Base-by-base conservation (phyloP, 805 yeast genomes). In the Pichia gijzeniarum region DNA sequence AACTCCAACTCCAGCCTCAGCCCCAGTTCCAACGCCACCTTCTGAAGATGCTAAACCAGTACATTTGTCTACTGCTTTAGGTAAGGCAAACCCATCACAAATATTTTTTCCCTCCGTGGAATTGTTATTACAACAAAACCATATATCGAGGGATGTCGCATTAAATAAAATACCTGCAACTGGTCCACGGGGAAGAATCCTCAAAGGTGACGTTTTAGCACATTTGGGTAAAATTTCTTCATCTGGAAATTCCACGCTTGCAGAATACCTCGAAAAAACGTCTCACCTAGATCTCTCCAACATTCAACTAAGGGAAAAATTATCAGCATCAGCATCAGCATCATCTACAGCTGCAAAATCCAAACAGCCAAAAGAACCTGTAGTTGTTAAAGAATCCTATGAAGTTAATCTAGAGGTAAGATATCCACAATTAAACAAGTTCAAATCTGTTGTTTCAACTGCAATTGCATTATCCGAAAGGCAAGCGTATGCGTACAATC, bases 181-280 rank as follows among this genome's bases (percentile, higher is more conserved):
- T 1, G 99, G 98, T 18, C 95, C 95, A 25, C 74, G 80, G 46
- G 98, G 98, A 9, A 76, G 95, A 58, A 62, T 91, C 35, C 72
- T 91, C 52, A 86, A 85, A 67, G 98, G 98, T 51, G 99, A 91
- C 63, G 91, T 90, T 1, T 72, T 90, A 53, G 93, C 95, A 0
- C 80, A 77, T 60, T 58, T 90, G 43, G 97, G 98, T 25, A 65
- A 75, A 49, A 84, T 90, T 44, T 65, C 86, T 10, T 56, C 68
- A 33, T 79, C 76, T 8, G 66, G 82, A 6, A 79, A 80, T 20
- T 56, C 64, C 17, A 61, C 67, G 18, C 71, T 90, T 47, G 70
- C 85, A 5, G 66, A 76, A 27, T 81, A 69, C 58, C 64, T 90
- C 51, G 69, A 74, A 41, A 63, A 72, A 30, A 74, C 74, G 51